A percentile compares a stretch with the other conserved stretches of the same genome.
phyloP scores from a whole-genome alignment of 192 early-diverging fungal species.

The Rhizophagus prolifer region DNA sequence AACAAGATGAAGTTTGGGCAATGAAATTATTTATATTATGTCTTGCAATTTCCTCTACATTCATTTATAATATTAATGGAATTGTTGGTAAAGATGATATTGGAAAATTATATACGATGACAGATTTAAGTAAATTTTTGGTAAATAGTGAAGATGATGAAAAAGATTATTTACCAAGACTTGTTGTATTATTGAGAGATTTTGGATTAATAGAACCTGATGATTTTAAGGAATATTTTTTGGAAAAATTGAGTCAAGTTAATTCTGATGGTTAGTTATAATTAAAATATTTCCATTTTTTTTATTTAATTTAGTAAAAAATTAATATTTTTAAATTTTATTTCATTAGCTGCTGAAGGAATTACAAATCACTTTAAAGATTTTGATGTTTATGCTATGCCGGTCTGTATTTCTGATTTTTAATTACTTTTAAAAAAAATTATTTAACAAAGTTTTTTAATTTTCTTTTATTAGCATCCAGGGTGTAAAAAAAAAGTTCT shows the following conservation, averaged over 20 bases:
- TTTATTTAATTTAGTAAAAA: background rate
- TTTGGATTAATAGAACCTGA: background rate
- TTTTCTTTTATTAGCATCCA: background rate
- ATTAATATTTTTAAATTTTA: background rate
- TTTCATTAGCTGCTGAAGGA: slow-evolving; percentile 4
- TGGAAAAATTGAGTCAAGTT: slow-evolving; percentile 1
- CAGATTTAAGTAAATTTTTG: slow-evolving; percentile 23
- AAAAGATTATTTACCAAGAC: slow-evolving; percentile 7
- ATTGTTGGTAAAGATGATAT: slow-evolving; percentile 21
- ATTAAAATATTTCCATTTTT: background rate
- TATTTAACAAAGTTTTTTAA: background rate
- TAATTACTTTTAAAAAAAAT: background rate
- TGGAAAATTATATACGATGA: slow-evolving; percentile 23
- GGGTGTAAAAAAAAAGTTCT: background rate
- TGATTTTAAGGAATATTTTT: slow-evolving; percentile 19
- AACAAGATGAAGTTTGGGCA: slow-evolving; percentile 17
- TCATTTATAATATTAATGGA: slow-evolving; percentile 28
- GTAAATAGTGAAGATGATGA: background rate
- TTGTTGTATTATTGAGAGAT: slow-evolving; percentile 23
- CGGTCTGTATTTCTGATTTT: background rate
- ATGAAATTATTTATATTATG: slow-evolving; percentile 26
- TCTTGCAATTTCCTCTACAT: slow-evolving; percentile 17
- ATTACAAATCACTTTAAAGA: slow-evolving; percentile 13
- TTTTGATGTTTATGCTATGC: slow-evolving; percentile 3
- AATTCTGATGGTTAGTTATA: slow-evolving; percentile 16